phyloP scores from a whole-genome alignment of 345 rosid species.

The Arabis alpina region DNA sequence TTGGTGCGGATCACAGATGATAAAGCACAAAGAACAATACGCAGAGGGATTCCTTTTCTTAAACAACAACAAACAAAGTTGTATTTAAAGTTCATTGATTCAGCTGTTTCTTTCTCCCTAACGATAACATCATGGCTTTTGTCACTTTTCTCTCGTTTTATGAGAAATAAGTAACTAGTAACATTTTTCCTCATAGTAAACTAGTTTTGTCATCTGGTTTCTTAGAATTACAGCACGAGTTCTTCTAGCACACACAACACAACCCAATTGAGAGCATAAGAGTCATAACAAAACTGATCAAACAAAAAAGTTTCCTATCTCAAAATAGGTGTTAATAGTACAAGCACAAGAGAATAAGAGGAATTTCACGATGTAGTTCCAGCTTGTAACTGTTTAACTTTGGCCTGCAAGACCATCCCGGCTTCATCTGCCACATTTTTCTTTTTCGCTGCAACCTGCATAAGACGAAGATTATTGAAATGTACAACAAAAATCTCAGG shows the following conservation, averaged over 20 bases:
- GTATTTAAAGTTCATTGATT: conserved; percentile 31
- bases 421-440: conserved; percentile 88
- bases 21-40: conserved; percentile 23
- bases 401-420: conserved; percentile 67
- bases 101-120: conserved; percentile 20
- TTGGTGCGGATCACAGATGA: conserved; percentile 85
- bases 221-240: conserved; percentile 12
- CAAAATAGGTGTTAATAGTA: not conserved
- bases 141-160: conserved; percentile 5
- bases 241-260: conserved; percentile 11
- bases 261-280: conserved; percentile 1
- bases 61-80: conserved; percentile 12
- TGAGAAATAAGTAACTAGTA: conserved; percentile 20
- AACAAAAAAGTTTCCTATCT: conserved; percentile 1
- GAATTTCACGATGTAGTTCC: conserved; percentile 37
- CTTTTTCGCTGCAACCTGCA: conserved; percentile 92
- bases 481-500: not conserved
- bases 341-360: conserved; percentile 6
- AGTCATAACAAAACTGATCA: not conserved
- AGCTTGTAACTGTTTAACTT: conserved; percentile 66
- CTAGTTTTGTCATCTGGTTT: not conserved
- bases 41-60: not conserved
- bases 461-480: conserved; percentile 22
- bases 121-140: not conserved
- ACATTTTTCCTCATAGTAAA: not conserved